Evolutionary conservation across 192 early-diverging fungal species (phyloP).

Genomic region (Phycomyces blakesleeanus): DNA sequence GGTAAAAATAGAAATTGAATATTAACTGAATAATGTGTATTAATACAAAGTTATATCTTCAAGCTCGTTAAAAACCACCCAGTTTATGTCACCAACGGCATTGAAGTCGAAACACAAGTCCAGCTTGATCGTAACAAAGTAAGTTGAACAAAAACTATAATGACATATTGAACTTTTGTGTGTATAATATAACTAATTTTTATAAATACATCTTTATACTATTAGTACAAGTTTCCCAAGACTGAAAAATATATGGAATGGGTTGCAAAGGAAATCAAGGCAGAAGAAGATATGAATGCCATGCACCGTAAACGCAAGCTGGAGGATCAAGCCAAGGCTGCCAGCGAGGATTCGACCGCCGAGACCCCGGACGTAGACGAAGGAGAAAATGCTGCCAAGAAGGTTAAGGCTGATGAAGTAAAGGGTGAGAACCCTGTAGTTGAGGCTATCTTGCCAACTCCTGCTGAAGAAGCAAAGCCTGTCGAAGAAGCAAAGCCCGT

Average conservation of each 20-base stretch:
- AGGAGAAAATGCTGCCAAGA: background rate
- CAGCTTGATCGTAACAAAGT: constrained; percentile 10
- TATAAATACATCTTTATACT: constrained; percentile 15
- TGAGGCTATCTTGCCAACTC: constrained; percentile 1
- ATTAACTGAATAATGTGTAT: background rate
- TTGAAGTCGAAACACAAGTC: constrained; percentile 13
- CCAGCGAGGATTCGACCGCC: background rate
- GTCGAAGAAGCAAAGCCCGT: constrained; percentile 29
- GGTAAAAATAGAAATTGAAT: constrained; percentile 12
- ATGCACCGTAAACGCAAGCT: constrained; percentile 17
- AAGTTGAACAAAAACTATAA: background rate
- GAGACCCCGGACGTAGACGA: background rate
- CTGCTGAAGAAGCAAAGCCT: constrained; percentile 14
- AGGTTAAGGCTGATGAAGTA: background rate
- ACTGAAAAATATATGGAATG: constrained; percentile 33
- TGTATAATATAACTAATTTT: background rate
- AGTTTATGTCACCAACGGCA: constrained; percentile 23
- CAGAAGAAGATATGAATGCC: constrained; percentile 19
- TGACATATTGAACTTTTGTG: background rate
- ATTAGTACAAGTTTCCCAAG: constrained; percentile 39
- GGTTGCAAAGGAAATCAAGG: constrained; percentile 28
- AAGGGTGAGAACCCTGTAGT: background rate
- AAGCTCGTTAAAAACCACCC: constrained; percentile 8
- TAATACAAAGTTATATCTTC: background rate
- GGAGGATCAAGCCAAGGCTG: background rate